These are phyloP conservation scores for Trapa incisa DNA, from an alignment of 345 rosid species.

Conservation along the genomic window DNA sequence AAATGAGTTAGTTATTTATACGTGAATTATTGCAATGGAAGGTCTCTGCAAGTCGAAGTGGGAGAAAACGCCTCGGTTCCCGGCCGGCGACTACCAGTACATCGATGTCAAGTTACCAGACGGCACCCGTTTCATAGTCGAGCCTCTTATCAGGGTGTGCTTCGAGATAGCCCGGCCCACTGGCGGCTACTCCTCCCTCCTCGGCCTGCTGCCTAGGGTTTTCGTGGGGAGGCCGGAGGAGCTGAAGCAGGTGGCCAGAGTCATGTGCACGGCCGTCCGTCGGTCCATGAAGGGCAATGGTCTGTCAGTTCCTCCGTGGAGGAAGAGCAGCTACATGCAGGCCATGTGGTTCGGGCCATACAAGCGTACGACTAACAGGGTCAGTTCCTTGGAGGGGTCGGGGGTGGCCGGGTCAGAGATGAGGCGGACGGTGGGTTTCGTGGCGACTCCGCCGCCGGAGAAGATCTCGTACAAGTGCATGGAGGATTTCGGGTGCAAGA, in stretches of 20 bases:
- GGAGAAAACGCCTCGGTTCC: conserved; percentile 49
- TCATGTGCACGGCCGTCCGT: conserved; percentile 50
- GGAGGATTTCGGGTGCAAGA: not conserved
- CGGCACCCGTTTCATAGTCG: conserved; percentile 44
- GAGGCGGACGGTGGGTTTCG: not conserved
- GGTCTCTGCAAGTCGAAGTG: conserved; percentile 83
- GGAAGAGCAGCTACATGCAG: conserved; percentile 62
- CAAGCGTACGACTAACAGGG: conserved; percentile 36
- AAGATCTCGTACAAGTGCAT: not conserved
- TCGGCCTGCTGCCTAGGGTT: conserved; percentile 32
- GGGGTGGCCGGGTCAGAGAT: not conserved
- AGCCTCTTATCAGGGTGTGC: conserved; percentile 36
- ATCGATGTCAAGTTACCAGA: conserved; percentile 35
- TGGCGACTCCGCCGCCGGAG: too few species aligned
- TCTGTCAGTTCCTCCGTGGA: conserved; percentile 71
- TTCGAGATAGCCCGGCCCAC: conserved; percentile 69
- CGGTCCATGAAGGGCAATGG: conserved; percentile 38
- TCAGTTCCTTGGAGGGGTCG: too few species aligned
- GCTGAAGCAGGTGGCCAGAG: conserved; percentile 42
- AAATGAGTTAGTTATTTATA: not conserved
- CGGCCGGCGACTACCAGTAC: conserved; percentile 53
- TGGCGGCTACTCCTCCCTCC: conserved; percentile 23
- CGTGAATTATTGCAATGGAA: conserved; percentile 2
- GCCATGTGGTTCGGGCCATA: conserved; percentile 66
- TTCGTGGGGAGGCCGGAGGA: conserved; percentile 42